Evolutionary conservation across 2,329 filamentous ascomycete genomes (phyloP).

Genomic region (Scedosporium dehoogii): DNA sequence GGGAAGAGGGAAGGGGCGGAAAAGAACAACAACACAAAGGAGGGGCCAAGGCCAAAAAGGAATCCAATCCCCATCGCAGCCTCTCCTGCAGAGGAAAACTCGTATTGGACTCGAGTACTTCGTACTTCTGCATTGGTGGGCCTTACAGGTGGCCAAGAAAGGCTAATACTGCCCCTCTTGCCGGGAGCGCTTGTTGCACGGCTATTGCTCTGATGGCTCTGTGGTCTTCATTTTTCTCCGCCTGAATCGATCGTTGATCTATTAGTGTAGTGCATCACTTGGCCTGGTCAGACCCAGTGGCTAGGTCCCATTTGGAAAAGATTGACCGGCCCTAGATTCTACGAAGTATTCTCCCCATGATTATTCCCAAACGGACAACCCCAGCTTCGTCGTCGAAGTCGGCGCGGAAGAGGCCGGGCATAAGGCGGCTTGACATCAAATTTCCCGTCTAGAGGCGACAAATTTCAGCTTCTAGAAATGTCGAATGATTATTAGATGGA

Average conservation of each 20-base stretch:
- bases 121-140: no score
- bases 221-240: not conserved
- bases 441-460: not conserved
- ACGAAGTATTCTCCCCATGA: no score
- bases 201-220: not conserved
- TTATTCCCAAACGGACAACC: no score
- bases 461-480: not conserved
- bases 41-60: not conserved
- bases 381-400: no score
- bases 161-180: not conserved
- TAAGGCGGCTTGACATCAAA: not conserved
- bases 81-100: no score
- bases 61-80: not conserved
- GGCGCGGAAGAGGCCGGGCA: not conserved
- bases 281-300: no score
- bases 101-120: no score
- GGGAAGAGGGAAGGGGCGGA: not conserved
- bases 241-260: not conserved
- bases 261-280: no score
- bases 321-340: not conserved
- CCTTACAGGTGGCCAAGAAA: no score
- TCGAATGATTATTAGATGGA: not conserved
- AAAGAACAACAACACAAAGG: not conserved
- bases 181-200: not conserved
- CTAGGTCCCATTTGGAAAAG: not conserved